Base-by-base conservation (phyloP, 495 filamentous ascomycete genomes). In the Xylona heveae region DNA sequence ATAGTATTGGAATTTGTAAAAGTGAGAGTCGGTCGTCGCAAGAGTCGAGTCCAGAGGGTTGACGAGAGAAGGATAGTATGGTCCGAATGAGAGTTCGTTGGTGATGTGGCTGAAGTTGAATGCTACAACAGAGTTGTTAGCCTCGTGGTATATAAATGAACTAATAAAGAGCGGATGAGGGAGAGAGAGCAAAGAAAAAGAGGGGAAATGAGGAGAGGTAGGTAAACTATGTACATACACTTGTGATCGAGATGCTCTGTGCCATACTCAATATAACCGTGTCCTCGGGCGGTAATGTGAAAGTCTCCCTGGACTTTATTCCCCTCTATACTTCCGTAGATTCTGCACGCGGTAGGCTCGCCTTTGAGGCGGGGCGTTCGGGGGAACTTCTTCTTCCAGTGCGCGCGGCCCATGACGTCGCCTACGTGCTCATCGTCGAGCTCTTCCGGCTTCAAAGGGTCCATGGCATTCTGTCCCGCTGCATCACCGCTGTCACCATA, bases 61-160 rank as follows among this genome's bases (percentile, higher is more conserved):
- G 41, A 71, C 64, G 29, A 99, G 74, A 13, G 73, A 78, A 7
- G 90, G 88, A 55, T 92, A 93, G 59, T 78, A 88, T 15, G 84
- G 78, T 0, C 88, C 88, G 54, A 90, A 99, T 42, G 85, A 94
- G 41, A 99, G 73, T 51, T 95, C 85, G 42, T 76, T 83, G 55
- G 95, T 72, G 54, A 91, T 75, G 59, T 99, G 88, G 17, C 83
- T 82, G 68, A 99, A 95, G 61, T 99, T 95, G 71, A 97, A 97
- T 15, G 65, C 78, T 84, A 34, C 2, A 12, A 18, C 9, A 32
- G 19, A 13, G 12, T 35, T 17, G 24, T 30, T 21, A 20, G 34
- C 26, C 40, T 35, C 21, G 31, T 20, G 24, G 31, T 19, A 20
- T 5, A 1, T n/a, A 31, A 16, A 23, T 19, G 7, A 27, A 30